A percentile compares a stretch with the other conserved stretches of the same genome.
Conservation (phyloP, 495 filamentous ascomycete species). For the Xylaria telfairii region DNA sequence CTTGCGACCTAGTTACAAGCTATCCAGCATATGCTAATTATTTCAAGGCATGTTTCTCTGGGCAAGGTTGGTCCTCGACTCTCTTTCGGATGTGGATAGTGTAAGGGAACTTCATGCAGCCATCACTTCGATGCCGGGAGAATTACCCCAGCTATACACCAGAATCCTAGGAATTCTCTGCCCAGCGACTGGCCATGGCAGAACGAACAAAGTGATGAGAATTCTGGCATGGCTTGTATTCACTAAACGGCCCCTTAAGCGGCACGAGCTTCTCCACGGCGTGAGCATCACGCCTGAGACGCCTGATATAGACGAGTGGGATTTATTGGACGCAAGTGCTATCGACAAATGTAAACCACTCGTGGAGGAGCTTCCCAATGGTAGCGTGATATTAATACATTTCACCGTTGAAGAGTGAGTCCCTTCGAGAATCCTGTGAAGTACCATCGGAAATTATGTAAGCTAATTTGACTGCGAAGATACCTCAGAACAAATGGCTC, state of each 20-base stretch:
- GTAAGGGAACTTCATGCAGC: neutral
- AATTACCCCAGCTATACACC: neutral
- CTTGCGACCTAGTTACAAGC: neutral
- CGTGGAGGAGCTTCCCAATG: conserved; percentile 21
- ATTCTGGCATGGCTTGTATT: neutral
- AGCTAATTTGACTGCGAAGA: neutral
- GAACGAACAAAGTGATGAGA: neutral
- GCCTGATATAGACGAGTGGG: neutral
- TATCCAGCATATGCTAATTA: neutral
- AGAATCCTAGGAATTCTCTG: neutral
- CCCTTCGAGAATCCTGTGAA: neutral
- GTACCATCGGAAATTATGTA: neutral
- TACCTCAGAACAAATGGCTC: neutral
- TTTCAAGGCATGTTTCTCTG: neutral
- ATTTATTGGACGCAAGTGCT: neutral
- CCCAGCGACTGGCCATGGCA: neutral
- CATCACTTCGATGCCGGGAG: neutral
- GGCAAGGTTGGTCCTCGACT: neutral
- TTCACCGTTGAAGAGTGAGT: conserved; percentile 27
- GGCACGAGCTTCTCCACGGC: neutral
- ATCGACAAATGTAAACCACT: conserved; percentile 26
- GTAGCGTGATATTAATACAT: conserved; percentile 23
- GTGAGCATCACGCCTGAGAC: neutral
- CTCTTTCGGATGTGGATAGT: neutral
- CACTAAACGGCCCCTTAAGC: neutral